Evolutionary conservation across 306 rosid species (phyloP), one percentile per base, ranked within the genome.

Genomic region (Vigna radiata): DNA sequence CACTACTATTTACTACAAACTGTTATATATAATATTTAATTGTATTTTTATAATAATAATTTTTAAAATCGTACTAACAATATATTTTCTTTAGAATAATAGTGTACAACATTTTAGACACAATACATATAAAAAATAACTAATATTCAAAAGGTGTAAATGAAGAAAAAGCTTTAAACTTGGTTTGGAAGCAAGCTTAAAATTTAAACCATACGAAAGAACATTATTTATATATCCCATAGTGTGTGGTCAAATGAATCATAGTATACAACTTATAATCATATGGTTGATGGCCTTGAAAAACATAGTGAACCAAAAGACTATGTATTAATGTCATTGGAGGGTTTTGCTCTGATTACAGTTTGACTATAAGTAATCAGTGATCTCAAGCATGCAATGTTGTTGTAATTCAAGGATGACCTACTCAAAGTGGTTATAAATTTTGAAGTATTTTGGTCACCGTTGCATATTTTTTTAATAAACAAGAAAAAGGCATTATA

Each of bases 291-390:
- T 56, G 70, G 82, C 43, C 81, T 48, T 25, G 6, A 27, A 41
- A 53, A 16, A 41, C n/a, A 54, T 54, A 16, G 18, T 66, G 74
- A 37, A 19, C 55, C 71, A 63, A 74, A 33, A 53, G 50, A 48
- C 48, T 60, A 61, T 43, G 47, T 11, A 43, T 43, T 13, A 63
- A 63, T 75, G 52, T 27, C 58, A 39, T 41, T 41, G 48, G 68
- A 66, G 74, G 55, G 44, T 67, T 75, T 77, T 77, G 54, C 75
- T 77, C 74, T 77, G 11, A 77, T 77, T 66, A 77, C 58, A 54
- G 68, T 41, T 68, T 50, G 81, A 5, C 67, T 56, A 76, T 29
- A 56, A 39, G 74, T 66, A 77, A 77, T 77, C 58, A 77, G 7
- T 67, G 27, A 50, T 66, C 58, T 67, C 48, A 67, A 77, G 58